Evolutionary conservation across 106 monocot species (phyloP), one percentile per base, ranked within the genome.

Genomic region (Dendrobium officinale): DNA sequence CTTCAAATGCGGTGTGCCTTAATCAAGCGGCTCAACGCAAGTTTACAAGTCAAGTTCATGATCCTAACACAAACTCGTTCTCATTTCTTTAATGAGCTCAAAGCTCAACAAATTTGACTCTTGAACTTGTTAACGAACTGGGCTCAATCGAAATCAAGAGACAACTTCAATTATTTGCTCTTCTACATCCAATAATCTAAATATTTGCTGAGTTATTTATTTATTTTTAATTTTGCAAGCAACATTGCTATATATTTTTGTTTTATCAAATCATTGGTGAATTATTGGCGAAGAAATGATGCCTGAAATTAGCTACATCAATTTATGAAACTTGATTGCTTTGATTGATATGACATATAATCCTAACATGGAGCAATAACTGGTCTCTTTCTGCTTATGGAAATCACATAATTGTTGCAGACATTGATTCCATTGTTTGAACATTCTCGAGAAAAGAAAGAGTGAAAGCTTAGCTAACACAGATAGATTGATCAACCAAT

Each of bases 381-480:
- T 44, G 74, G 40, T 29, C 37, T 72, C 33, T 37, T 15, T 72
- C 72, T 40, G 16, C 37, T 43, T 19, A 10, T 70, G 70, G 74
- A 74, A 20, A 42, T 42, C 74, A 74, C 74, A 44, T 74, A 74
- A 74, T 44, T 74, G 74, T 18, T 42, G 19, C 74, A 20, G 74
- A 11, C 74, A 29, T 74, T 74, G 43, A 74, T 74, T 74, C 42
- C 74, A 7, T 74, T 74, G 74, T 20, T 74, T 42, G 42, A 74
- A 44, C 74, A 74, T 74, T 74, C 74, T 42, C 19, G 43, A 74
- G 41, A 42, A 42, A 74, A 42, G 43, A 74, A 74, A 74, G 19
- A 20, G 74, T 42, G 13, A 42, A 44, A 70, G 16, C 37, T 33
- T n/a, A 70, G 33, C 37, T 33, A 37, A 61, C 22, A 61, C 20